Conservation (phyloP, 139 green algal species). For the Monoraphidium neglectum region DNA sequence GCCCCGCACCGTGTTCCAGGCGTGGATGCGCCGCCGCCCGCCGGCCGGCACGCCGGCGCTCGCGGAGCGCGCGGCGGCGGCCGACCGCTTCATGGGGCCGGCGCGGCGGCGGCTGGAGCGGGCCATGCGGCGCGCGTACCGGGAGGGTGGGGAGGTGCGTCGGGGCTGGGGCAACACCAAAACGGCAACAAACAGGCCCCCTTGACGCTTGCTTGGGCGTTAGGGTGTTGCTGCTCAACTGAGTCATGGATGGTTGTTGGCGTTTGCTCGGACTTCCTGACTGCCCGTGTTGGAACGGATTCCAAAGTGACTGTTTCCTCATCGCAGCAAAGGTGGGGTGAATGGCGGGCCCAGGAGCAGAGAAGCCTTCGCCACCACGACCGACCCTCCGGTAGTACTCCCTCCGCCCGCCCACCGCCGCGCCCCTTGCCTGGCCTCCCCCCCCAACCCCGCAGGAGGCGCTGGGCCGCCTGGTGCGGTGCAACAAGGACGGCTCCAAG, state of each 20-base stretch:
- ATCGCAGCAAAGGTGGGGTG: no score
- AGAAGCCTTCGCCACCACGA: no score
- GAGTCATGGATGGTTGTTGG: no score
- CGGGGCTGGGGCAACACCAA: background rate
- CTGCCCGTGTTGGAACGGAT: no score
- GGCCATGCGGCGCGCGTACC: slow-evolving; percentile 1
- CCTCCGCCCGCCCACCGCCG: background rate
- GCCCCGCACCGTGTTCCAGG: background rate
- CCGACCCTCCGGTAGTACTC: background rate
- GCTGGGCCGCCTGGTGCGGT: background rate
- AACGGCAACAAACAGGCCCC: background rate
- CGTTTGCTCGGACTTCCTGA: no score
- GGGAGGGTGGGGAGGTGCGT: slow-evolving; percentile 8
- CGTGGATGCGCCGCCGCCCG: slow-evolving; percentile 26
- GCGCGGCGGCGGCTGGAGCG: background rate
- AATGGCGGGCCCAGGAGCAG: no score
- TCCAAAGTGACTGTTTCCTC: no score
- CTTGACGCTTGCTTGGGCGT: no score
- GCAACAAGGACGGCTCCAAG: background rate
- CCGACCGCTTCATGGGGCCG: slow-evolving; percentile 13
- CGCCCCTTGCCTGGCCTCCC: no score
- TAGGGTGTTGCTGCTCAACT: no score
- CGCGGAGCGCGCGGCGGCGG: slow-evolving; percentile 4
- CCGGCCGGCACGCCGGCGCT: background rate
- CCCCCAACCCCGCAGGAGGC: background rate